phyloP scores from a whole-genome alignment of 352 stramenopile genomes.

The Pythium brassicae region DNA sequence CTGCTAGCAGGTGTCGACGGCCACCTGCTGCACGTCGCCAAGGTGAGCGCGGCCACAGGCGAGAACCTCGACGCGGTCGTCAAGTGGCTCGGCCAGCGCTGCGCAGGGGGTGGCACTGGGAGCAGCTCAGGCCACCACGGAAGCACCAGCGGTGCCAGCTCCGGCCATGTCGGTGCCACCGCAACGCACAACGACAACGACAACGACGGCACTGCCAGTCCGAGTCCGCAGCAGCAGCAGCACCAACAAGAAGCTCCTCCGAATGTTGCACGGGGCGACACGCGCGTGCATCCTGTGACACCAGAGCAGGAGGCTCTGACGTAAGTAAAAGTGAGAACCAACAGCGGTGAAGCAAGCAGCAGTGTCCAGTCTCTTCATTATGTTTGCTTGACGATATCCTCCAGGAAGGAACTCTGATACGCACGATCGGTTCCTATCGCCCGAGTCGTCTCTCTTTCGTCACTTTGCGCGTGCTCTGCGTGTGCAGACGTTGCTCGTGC shows the following conservation, averaged over 20 bases:
- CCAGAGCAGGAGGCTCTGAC: too few relatives aligned
- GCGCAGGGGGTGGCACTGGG: too few relatives aligned
- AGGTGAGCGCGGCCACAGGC: slow-evolving; percentile 51
- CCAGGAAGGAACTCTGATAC: too few relatives aligned
- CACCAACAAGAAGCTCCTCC: too few relatives aligned
- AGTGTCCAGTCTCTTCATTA: background rate
- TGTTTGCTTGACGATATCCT: too few relatives aligned
- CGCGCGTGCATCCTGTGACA: slow-evolving; percentile 25
- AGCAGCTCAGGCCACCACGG: background rate
- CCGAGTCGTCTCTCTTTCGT: too few relatives aligned
- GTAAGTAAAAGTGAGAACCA: too few relatives aligned
- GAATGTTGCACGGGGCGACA: background rate
- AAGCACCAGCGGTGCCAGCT: too few relatives aligned
- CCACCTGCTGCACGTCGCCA: slow-evolving; percentile 44
- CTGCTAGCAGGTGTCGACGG: slow-evolving; percentile 29
- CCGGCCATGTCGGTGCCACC: too few relatives aligned
- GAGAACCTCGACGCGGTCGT: slow-evolving; percentile 55
- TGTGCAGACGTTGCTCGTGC: too few relatives aligned
- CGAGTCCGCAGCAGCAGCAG: slow-evolving; percentile 10
- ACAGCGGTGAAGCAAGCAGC: background rate
- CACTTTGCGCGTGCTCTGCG: too few relatives aligned
- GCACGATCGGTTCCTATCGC: too few relatives aligned
- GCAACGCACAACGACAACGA: background rate
- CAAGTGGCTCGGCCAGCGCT: slow-evolving; percentile 45
- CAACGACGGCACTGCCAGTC: background rate